phyloP scores from a whole-genome alignment of 352 stramenopile genomes.

The Phytophthora macrochlamydospora region DNA sequence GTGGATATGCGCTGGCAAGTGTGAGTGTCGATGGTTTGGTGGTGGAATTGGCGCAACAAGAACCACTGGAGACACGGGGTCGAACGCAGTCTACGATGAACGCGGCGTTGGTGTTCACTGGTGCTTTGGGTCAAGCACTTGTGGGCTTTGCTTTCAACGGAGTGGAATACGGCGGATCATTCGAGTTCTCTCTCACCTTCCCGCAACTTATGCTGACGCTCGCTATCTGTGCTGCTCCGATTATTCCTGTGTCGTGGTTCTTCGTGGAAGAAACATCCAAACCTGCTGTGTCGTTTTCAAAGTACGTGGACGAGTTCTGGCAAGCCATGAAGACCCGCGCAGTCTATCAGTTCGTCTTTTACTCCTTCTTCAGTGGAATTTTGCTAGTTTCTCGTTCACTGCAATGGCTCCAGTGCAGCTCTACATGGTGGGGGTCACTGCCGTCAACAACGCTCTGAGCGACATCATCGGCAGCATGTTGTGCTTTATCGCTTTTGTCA shows the following conservation, averaged over 20 bases:
- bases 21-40: constrained; percentile 55
- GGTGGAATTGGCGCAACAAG: constrained; percentile 45
- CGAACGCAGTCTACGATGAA: constrained; percentile 42
- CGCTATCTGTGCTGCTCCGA: constrained; percentile 3
- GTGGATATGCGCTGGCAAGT: constrained; percentile 75
- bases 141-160: constrained; percentile 49
- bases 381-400: constrained; percentile 21
- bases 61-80: constrained; percentile 31
- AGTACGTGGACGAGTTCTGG: constrained; percentile 25
- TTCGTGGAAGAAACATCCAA: constrained; percentile 19
- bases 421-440: constrained; percentile 24
- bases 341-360: constrained; percentile 35
- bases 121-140: constrained; percentile 26
- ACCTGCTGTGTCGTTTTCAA: constrained; percentile 1
- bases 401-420: constrained; percentile 12
- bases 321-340: constrained; percentile 22
- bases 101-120: constrained; percentile 24
- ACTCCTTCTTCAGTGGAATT: constrained; percentile 25
- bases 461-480: constrained; percentile 19
- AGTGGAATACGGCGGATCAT: constrained; percentile 51
- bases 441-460: constrained; percentile 17
- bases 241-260: constrained; percentile 29
- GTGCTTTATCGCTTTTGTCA: constrained; percentile 21
- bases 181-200: constrained; percentile 49
- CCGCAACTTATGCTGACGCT: constrained; percentile 41